Evolutionary conservation across 495 filamentous ascomycete genomes (phyloP).

Genomic region (Podospora didyma): DNA sequence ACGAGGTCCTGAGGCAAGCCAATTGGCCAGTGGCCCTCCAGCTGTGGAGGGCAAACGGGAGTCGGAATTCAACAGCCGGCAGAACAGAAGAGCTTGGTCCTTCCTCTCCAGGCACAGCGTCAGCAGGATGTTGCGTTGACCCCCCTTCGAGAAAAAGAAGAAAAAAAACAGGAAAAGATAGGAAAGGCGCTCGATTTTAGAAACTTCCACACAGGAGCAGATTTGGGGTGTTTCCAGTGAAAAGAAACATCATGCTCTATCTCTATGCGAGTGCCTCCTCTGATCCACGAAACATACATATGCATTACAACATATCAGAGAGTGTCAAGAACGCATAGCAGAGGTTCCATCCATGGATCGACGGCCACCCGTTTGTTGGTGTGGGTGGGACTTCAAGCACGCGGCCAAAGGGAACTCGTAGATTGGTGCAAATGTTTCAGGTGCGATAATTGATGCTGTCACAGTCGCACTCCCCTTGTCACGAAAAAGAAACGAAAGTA

Average conservation of each 20-base stretch:
- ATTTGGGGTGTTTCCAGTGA: background rate
- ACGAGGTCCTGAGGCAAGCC: background rate
- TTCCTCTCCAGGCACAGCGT: background rate
- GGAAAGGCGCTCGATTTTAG: background rate
- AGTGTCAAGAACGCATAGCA: background rate
- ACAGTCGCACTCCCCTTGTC: background rate
- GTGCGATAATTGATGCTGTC: background rate
- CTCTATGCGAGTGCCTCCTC: background rate
- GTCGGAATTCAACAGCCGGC: constrained; percentile 2
- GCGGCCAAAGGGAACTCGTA: background rate
- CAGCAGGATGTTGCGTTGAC: background rate
- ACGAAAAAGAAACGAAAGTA: background rate
- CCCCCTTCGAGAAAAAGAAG: background rate
- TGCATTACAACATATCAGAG: constrained; percentile 2
- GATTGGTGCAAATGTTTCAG: background rate
- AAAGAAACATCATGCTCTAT: background rate
- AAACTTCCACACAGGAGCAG: background rate
- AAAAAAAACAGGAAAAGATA: background rate
- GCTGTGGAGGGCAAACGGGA: background rate
- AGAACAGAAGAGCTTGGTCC: background rate
- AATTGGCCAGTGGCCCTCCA: constrained; percentile 2
- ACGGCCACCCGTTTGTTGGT: too few species aligned
- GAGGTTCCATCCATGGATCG: too few species aligned
- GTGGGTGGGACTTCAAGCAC: too few species aligned
- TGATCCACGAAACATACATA: constrained; percentile 13